Conservation (phyloP, 1,139 yeast species). For the Saccharomyces pastorianus region DNA sequence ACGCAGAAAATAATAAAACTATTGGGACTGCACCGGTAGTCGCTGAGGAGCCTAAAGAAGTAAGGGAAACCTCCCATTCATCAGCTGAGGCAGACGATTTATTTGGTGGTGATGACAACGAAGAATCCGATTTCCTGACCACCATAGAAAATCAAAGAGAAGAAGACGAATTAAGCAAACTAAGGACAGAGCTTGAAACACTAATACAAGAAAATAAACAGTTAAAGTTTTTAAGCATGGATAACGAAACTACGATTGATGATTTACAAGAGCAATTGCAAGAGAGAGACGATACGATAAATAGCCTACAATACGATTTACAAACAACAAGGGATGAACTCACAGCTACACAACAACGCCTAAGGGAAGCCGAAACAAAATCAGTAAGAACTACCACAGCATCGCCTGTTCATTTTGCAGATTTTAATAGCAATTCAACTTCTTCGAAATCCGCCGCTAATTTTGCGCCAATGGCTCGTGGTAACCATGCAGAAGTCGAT, state of each 20-base stretch:
- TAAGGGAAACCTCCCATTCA: not conserved
- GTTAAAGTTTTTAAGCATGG: slow-evolving; percentile 40
- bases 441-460: slow-evolving; percentile 1
- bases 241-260: slow-evolving; percentile 39
- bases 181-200: slow-evolving; percentile 25
- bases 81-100: not conserved
- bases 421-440: slow-evolving; percentile 7
- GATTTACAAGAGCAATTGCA: slow-evolving; percentile 30
- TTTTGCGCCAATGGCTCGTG: not conserved
- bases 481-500: slow-evolving; percentile 15
- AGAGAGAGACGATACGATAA: slow-evolving; percentile 30
- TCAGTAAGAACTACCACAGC: slow-evolving; percentile 16
- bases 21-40: not conserved
- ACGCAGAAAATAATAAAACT: no score
- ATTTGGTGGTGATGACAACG: slow-evolving; percentile 8
- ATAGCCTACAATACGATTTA: slow-evolving; percentile 25
- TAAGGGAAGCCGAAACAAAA: slow-evolving; percentile 20
- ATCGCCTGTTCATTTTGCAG: slow-evolving; percentile 12
- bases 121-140: slow-evolving; percentile 25
- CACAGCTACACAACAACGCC: slow-evolving; percentile 18
- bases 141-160: slow-evolving; percentile 27
- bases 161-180: slow-evolving; percentile 23
- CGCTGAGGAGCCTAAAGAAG: not conserved
- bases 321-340: slow-evolving; percentile 9
- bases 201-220: slow-evolving; percentile 31